Conservation (phyloP, 2,329 filamentous ascomycete species). For the Neofusicoccum laricinum region DNA sequence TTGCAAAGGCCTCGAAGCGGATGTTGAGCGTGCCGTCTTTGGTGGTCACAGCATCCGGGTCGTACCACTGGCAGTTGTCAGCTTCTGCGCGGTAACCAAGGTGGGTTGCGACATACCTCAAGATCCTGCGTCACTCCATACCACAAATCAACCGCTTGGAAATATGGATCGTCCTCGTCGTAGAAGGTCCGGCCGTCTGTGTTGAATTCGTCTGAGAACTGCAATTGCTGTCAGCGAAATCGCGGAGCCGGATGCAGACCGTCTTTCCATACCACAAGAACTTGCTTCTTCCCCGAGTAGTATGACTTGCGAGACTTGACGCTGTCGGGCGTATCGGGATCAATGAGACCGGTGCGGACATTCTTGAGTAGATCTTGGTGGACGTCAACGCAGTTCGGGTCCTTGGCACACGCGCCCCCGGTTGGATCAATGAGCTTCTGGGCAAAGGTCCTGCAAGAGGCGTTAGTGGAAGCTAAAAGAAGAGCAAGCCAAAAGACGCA, state of each 20-base stretch:
- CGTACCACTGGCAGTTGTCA: slow-evolving; percentile 59
- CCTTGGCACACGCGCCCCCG: slow-evolving; percentile 37
- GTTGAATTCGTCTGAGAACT: slow-evolving; percentile 73
- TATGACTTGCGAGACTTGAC: slow-evolving; percentile 55
- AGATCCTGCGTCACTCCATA: slow-evolving; percentile 69
- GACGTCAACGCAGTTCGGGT: slow-evolving; percentile 51
- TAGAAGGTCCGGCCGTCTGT: slow-evolving; percentile 66
- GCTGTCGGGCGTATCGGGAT: slow-evolving; percentile 63
- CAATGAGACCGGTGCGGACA: slow-evolving; percentile 59
- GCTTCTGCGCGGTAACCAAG: background rate
- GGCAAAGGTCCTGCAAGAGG: slow-evolving; percentile 55
- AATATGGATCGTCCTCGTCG: slow-evolving; percentile 67
- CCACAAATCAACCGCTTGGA: slow-evolving; percentile 67
- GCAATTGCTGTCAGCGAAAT: slow-evolving; percentile 13
- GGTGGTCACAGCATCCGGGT: slow-evolving; percentile 65
- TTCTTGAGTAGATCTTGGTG: slow-evolving; percentile 53
- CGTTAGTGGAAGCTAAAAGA: background rate
- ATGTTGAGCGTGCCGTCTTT: slow-evolving; percentile 61
- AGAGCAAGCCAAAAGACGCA: slow-evolving; percentile 41
- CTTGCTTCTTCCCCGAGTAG: slow-evolving; percentile 57
- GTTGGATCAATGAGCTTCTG: slow-evolving; percentile 40
- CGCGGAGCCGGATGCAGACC: background rate
- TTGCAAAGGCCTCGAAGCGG: slow-evolving; percentile 63
- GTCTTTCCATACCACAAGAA: slow-evolving; percentile 52
- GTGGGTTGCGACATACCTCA: slow-evolving; percentile 44